A percentile compares a stretch with the other conserved stretches of the same genome.
These are phyloP conservation scores for Beverwykella pulmonaria DNA, from an alignment of 495 filamentous ascomycete genomes.

Conservation along the genomic window DNA sequence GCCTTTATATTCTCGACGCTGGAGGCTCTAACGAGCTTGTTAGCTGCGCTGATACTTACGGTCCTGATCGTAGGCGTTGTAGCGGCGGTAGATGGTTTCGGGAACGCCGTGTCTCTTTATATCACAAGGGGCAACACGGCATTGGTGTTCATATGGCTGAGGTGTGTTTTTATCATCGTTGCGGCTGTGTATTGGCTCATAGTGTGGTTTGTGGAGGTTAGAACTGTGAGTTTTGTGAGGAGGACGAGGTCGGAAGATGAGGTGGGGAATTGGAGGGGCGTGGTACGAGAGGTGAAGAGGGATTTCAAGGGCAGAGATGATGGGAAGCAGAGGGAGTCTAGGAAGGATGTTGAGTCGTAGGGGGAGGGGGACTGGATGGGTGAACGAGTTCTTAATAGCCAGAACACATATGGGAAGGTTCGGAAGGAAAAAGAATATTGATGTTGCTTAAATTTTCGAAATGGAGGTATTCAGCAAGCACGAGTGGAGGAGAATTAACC, in stretches of 20 bases:
- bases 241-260: conserved; percentile 6
- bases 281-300: neutral
- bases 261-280: conserved; percentile 17
- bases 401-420: no score
- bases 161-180: neutral
- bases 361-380: no score
- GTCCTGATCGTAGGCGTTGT: neutral
- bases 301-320: conserved; percentile 17
- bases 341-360: no score
- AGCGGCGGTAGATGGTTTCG: neutral
- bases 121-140: conserved; percentile 1
- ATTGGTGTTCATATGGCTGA: conserved; percentile 15
- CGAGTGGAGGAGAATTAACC: no score
- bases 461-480: no score
- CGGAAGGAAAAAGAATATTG: no score
- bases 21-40: neutral
- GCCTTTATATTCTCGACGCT: neutral
- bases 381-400: no score
- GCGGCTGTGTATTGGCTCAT: conserved; percentile 11
- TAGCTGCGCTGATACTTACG: conserved; percentile 3
- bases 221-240: conserved; percentile 21
- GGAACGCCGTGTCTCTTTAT: neutral
- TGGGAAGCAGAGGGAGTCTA: no score
- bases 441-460: no score
- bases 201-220: conserved; percentile 31